Evolutionary conservation across 1,284 basidiomycete genomes (phyloP), one percentile per base, ranked within the genome.

Genomic region (Tylopilus sp.): DNA sequence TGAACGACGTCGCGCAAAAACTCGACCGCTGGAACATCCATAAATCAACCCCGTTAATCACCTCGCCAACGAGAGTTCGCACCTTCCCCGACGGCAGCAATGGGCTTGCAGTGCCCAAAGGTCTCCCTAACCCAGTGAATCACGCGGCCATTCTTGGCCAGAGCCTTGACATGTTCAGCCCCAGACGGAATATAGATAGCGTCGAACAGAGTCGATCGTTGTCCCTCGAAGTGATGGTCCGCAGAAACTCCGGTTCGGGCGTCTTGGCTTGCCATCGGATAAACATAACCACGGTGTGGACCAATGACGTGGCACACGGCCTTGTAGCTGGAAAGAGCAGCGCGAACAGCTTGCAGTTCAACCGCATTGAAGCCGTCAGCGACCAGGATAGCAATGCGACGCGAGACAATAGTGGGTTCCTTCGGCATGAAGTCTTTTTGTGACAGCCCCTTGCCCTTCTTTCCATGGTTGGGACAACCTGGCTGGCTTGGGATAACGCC

Each of bases 171-270:
- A 56, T 81, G 78, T 41, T 77, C 72, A 10, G 67, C 67, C 1
- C 87, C 87, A 18, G 83, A 81, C 14, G 85, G 80, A 58, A 92
- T 80, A 59, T 87, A 77, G 53, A 91, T 56, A 0, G 86, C 85
- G 65, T 92, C 90, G 59, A 89, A 93, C 65, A 86, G 62, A 1
- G 88, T 91, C 39, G 86, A 88, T 40, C 88, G 76, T 62, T 84
- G 83, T 9, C 84, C 82, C 62, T 91, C 85, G 51, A 78, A 84
- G 53, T 85, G 83, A 64, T 88, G 84, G 58, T 89, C 81, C 1
- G 82, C 79, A 47, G 68, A 62, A 40, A 82, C 59, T 5, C 70
- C 73, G 39, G 60, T 57, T 1, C 71, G 71, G 12, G 63, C 57
- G n/a, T 56, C 65, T 45, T 66, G 62, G 18, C 64, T 66, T 14